Evolutionary conservation across 169 alveolate species (phyloP), one percentile per base, ranked within the genome.

Genomic region (Hepatocystis sp.): DNA sequence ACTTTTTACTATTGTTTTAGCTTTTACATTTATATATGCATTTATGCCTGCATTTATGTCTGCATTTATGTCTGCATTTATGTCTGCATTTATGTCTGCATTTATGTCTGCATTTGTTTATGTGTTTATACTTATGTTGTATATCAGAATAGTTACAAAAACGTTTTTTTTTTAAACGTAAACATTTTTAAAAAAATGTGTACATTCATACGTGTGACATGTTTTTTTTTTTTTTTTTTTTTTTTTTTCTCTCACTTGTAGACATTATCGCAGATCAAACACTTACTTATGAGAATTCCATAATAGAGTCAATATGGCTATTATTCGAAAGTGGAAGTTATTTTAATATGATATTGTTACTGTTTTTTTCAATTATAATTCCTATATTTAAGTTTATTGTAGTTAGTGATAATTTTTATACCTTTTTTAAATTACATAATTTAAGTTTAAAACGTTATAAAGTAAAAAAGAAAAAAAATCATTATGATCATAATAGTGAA

Each of bases 351-450:
- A 49, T 42, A 27, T 17, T 71, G 64, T 51, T 71, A 10, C 65
- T 71, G 15, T 7, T 71, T 8, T 71, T 71, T 25, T 71, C 86
- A n/a, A 46, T 71, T 7, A 71, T 71, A 28, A 71, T 71, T 23
- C 86, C 86, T 2, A 27, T 71, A 17, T n/a, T 71, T 4, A 71
- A 71, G 55, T 42, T 71, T 7, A 30, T 71, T 28, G 58, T 71
- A 76, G 86, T 71, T 11, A 71, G 76, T 49, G 86, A 71, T 27
- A 71, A 71, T 46, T 71, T 71, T 42, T 71, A 71, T 23, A 56
- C 78, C 17, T 56, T 71, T 52, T 52, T 71, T 36, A 40, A 56
- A 19, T 42, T 71, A 51, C 42, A 71, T 23, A 71, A 56, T 56
- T 17, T 71, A 28, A 56, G 10, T 56, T 17, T 40, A 36, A 39